Base-by-base conservation (phyloP, 225 moss, liverwort and hornwort species). In the Bryum argenteum region DNA sequence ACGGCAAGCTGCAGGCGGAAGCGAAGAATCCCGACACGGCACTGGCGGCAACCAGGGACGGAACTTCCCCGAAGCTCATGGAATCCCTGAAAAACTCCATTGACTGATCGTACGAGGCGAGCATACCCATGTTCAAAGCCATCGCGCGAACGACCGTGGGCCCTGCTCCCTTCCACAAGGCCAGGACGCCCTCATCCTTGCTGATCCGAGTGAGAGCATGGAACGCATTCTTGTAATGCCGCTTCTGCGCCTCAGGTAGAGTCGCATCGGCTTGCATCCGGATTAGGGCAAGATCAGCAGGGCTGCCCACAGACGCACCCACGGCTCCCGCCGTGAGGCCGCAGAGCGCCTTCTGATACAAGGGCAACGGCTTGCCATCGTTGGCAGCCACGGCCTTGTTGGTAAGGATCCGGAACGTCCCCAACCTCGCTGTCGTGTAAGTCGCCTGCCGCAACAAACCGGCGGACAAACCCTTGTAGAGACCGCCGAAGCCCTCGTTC, bases 111-210 rank as follows among this genome's bases (percentile, higher is more conserved):
- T 97, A 97, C 11, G 94, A 94, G 18, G 97, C 97, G 58, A 97
- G 84, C 97, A 97, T 97, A 41, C 97, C 97, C 97, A 97, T 94
- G 76, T 97, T 97, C 71, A 97, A 69, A 9, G 97, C 97, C 97
- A 97, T 97, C 3, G 89, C 89, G 22, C 89, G 79, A 18, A 89
- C 89, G 15, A 89, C 89, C 37, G 89, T 89, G 6, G 89, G 86
- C 3, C 89, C 89, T 4, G 89, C 89, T 14, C 89, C 89, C 67
- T 89, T 89, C 89, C 89, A 89, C 66, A 89, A 42, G 6, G 89
- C 89, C 66, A 89, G 44, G 23, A 84, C 65, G 9, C 89, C 89
- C 66, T 89, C 89, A 22, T 89, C 89, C 48, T 75, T 81, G 0
- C 26, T 0, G 43, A 89, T 89, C 43, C 89, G 70, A 16, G 77